A percentile compares a stretch with the other conserved stretches of the same genome.
Evolutionary conservation across 768 basidiomycete genomes (phyloP).

Genomic region (Mycena albidolilacea): DNA sequence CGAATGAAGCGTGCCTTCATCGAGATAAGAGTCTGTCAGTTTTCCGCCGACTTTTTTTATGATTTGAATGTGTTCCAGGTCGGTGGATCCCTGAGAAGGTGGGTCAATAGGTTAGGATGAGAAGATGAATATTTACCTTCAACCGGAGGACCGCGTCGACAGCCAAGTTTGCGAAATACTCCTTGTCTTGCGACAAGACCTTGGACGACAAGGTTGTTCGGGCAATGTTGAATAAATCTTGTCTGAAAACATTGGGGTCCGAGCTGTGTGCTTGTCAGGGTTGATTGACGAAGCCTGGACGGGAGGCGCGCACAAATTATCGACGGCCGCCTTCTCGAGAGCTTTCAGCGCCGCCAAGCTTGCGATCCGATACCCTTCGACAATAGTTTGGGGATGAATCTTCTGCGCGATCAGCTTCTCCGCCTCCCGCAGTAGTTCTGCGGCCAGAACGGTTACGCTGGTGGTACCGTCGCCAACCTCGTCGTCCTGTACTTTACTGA

Average conservation of each 20-base stretch:
- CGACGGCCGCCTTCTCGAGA: slow-evolving; percentile 84
- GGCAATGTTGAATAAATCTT: slow-evolving; percentile 97
- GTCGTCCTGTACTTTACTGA: slow-evolving; percentile 99
- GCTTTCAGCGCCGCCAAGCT: slow-evolving; percentile 87
- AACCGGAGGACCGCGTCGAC: slow-evolving; percentile 96
- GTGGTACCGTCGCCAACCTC: slow-evolving; percentile 98
- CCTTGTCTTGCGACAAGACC: slow-evolving; percentile 96
- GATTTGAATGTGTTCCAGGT: slow-evolving; percentile 98
- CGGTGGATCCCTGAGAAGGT: slow-evolving; percentile 84
- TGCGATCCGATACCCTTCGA: slow-evolving; percentile 97
- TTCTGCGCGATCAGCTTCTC: slow-evolving; percentile 93
- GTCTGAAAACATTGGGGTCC: slow-evolving; percentile 82
- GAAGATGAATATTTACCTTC: slow-evolving; percentile 65
- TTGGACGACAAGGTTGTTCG: slow-evolving; percentile 96
- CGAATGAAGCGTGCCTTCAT: slow-evolving; percentile 76
- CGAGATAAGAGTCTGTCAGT: slow-evolving; percentile 97
- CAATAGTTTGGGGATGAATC: slow-evolving; percentile 98
- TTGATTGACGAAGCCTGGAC: background rate
- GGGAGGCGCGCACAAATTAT: slow-evolving; percentile 79
- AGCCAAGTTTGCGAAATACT: slow-evolving; percentile 97
- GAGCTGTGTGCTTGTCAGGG: slow-evolving; percentile 59
- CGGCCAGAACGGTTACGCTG: slow-evolving; percentile 90
- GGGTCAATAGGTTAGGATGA: background rate
- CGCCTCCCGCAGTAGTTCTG: slow-evolving; percentile 93
- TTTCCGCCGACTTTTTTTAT: slow-evolving; percentile 99